Evolutionary conservation across 495 filamentous ascomycete species (phyloP), one percentile per base, ranked within the genome.

Genomic region (Cladorrhinum samala): DNA sequence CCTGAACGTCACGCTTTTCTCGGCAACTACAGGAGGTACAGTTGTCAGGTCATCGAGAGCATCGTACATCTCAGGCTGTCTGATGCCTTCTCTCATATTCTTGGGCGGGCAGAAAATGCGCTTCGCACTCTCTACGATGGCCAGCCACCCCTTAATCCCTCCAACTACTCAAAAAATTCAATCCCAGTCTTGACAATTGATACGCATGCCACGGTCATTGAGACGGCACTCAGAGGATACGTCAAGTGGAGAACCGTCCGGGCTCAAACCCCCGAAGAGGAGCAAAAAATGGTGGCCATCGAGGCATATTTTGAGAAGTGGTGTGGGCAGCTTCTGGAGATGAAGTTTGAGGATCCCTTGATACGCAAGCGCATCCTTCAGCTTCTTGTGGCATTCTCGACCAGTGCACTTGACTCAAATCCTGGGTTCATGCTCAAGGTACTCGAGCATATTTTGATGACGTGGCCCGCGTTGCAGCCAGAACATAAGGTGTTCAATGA

Each of bases 1-100:
- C 94, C 94, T 1, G 94, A 99, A 66, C 78, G 88, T 20, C 93
- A 99, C 71, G 88, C 91, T 11, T 99, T 99, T 65, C 78, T 97
- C n/a, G 92, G 93, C 1, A 97, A 97, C 60, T 99, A 96, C 65
- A 77, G 91, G 19, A 81, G 94, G 43, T 97, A 94, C 59, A 93
- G 91, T 65, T 81, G 82, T 9, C 83, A 84, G 27, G 81, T 96
- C 4, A 86, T 97, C 44, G 91, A 96, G 68, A 77, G 75, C 24
- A 88, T 96, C 46, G 88, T 91, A 16, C 76, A 85, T 42, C 83
- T 85, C 53, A 81, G 86, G 54, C 84, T 90, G 11, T 78, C 86
- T 38, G 93, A 97, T 53, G 91, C 91, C 1, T 83, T 97, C 56
- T 79, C 82, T 45, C 87, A 95, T 67, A 94, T 96, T 40, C 77